These are phyloP conservation scores for Mytilinidion resinicola DNA, from an alignment of 495 filamentous ascomycete species.

Conservation along the genomic window DNA sequence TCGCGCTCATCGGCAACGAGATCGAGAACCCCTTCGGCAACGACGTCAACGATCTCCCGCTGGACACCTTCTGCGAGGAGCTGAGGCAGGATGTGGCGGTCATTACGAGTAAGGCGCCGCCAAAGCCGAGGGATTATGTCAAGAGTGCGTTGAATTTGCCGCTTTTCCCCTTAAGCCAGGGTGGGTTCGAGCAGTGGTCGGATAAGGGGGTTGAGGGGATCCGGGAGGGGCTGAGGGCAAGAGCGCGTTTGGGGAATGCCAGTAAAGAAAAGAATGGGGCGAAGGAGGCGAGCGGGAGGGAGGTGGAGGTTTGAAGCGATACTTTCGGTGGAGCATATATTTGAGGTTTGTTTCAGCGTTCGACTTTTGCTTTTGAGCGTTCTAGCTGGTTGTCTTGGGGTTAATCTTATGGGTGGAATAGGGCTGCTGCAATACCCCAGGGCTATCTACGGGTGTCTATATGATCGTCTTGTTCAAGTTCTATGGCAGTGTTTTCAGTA, in stretches of 20 bases:
- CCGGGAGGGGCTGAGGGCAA: conserved; percentile 41
- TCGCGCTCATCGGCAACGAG: conserved; percentile 71
- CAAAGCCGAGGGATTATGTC: conserved; percentile 53
- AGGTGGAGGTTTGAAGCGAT: neutral
- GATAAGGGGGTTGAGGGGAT: conserved; percentile 55
- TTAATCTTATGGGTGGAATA: no score
- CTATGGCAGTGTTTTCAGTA: no score
- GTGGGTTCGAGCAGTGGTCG: conserved; percentile 56
- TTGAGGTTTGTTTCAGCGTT: no score
- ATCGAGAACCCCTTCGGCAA: conserved; percentile 86
- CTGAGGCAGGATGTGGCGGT: conserved; percentile 67
- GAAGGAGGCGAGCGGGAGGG: neutral
- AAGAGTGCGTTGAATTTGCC: conserved; percentile 53
- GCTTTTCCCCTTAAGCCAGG: conserved; percentile 59
- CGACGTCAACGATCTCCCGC: conserved; percentile 80
- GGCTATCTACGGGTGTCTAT: no score
- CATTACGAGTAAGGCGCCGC: conserved; percentile 55
- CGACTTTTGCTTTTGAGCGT: no score
- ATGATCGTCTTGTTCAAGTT: no score
- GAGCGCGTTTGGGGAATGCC: conserved; percentile 1
- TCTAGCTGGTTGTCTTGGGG: no score
- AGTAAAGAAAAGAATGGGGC: neutral
- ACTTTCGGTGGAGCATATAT: no score
- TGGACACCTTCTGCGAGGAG: conserved; percentile 69
- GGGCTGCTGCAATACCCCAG: no score